Evolutionary conservation across 202 grass and related monocot species (phyloP).

Genomic region (Saccharum hybrid): DNA sequence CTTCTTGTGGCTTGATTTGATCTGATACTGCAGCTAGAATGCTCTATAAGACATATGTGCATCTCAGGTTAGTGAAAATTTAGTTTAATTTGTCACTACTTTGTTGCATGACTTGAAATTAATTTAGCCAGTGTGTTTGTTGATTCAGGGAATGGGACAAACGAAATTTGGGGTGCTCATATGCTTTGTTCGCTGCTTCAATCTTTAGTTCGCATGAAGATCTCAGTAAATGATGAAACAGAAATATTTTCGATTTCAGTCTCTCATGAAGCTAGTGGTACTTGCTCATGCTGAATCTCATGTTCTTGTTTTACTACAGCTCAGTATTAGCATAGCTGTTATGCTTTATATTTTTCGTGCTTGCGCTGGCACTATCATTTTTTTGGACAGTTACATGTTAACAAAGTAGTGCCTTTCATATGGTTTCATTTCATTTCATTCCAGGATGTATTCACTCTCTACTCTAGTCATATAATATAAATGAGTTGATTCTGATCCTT

Average conservation of each 20-base stretch:
- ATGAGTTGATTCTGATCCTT: conserved; percentile 30
- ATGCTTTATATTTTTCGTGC: neutral
- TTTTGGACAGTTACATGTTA: neutral
- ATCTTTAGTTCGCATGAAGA: conserved; percentile 44
- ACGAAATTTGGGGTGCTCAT: conserved; percentile 1
- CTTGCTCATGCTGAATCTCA: conserved; percentile 2
- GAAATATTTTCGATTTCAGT: conserved; percentile 43
- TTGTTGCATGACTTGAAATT: conserved; percentile 12
- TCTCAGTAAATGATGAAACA: conserved; percentile 37
- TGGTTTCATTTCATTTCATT: neutral
- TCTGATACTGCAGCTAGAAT: conserved; percentile 47
- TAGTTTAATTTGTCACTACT: neutral
- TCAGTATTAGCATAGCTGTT: neutral
- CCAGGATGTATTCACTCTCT: neutral
- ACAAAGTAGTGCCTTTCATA: neutral
- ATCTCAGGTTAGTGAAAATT: conserved; percentile 39
- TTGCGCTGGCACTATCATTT: neutral
- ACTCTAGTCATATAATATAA: neutral
- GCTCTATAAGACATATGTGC: conserved; percentile 4
- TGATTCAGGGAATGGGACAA: conserved; percentile 34
- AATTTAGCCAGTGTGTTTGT: conserved; percentile 21
- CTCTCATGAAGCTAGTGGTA: conserved; percentile 53
- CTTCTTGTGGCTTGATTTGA: conserved; percentile 39
- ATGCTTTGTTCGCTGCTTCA: conserved; percentile 34
- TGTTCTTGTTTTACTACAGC: conserved; percentile 17